These are phyloP conservation scores for Aureobasidium sp. DNA, from an alignment of 2,329 filamentous ascomycete species.

Conservation along the genomic window DNA sequence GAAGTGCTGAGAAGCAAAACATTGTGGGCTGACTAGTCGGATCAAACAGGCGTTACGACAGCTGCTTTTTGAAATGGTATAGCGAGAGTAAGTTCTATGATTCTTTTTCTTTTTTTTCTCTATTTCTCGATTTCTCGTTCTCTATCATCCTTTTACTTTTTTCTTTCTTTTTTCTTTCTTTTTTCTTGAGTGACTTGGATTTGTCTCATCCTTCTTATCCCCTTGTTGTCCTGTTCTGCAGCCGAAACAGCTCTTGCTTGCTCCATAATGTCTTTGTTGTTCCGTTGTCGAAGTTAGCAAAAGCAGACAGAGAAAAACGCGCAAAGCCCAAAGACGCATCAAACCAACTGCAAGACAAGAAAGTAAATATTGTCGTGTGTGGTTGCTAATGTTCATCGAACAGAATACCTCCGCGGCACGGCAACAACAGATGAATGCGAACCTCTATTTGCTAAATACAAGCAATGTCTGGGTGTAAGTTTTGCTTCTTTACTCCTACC, in stretches of 20 bases:
- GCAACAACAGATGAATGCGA: constrained; percentile 81
- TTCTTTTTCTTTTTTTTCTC: background rate
- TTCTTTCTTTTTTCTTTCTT: background rate
- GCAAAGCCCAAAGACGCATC: too few relatives aligned
- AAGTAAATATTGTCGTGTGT: background rate
- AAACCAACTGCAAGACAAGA: background rate
- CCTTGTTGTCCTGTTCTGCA: too few relatives aligned
- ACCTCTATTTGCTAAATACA: constrained; percentile 78
- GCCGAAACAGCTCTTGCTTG: too few relatives aligned
- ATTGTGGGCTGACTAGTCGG: background rate
- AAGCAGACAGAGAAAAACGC: too few relatives aligned
- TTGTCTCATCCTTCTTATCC: too few relatives aligned
- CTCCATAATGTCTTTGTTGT: too few relatives aligned
- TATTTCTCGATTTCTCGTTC: too few relatives aligned
- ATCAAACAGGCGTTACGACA: constrained; percentile 73
- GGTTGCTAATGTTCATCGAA: background rate
- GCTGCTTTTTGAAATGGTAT: constrained; percentile 98
- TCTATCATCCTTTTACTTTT: background rate
- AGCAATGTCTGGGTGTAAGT: constrained; percentile 71
- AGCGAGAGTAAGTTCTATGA: constrained; percentile 68
- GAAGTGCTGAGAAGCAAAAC: background rate
- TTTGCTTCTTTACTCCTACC: background rate
- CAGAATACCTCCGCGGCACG: constrained; percentile 79
- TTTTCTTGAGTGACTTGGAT: too few relatives aligned
- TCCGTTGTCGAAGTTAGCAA: too few relatives aligned